Conservation (phyloP, 2,329 filamentous ascomycete species). For the Neonectria hederae region DNA sequence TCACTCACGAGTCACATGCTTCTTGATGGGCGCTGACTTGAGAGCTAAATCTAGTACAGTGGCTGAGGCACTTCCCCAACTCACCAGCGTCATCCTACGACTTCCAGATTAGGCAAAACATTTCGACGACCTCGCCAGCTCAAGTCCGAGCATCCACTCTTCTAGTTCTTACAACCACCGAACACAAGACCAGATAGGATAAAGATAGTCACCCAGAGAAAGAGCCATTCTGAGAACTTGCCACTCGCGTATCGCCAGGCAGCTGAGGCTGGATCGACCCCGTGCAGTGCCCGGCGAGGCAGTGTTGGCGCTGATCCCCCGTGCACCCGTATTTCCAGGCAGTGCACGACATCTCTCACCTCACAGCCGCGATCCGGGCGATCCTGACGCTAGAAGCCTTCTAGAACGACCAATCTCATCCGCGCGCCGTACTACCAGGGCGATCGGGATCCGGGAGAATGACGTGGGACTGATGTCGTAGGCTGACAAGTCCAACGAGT, state of each 20-base stretch:
- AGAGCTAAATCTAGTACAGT: background rate
- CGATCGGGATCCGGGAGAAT: background rate
- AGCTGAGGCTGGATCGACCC: background rate
- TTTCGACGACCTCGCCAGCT: background rate
- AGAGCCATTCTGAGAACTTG: too few species aligned
- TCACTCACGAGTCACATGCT: too few species aligned
- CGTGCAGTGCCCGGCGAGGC: background rate
- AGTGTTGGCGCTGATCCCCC: background rate
- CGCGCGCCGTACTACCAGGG: background rate
- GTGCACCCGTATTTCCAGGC: background rate
- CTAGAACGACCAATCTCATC: slow-evolving; percentile 8
- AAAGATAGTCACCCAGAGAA: background rate
- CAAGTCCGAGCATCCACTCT: background rate
- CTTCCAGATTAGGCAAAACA: background rate
- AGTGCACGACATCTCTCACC: background rate
- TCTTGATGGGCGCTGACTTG: background rate
- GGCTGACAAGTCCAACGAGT: background rate
- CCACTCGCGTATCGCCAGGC: background rate
- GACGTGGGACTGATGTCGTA: background rate
- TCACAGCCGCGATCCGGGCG: background rate
- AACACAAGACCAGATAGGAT: background rate
- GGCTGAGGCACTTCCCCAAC: background rate
- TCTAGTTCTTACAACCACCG: background rate
- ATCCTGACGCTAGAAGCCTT: slow-evolving; percentile 6
- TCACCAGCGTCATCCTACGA: background rate